Evolutionary conservation across 2,329 filamentous ascomycete species (phyloP), one percentile per base, ranked within the genome.

Genomic region (Myriosclerotinia duriaeana): DNA sequence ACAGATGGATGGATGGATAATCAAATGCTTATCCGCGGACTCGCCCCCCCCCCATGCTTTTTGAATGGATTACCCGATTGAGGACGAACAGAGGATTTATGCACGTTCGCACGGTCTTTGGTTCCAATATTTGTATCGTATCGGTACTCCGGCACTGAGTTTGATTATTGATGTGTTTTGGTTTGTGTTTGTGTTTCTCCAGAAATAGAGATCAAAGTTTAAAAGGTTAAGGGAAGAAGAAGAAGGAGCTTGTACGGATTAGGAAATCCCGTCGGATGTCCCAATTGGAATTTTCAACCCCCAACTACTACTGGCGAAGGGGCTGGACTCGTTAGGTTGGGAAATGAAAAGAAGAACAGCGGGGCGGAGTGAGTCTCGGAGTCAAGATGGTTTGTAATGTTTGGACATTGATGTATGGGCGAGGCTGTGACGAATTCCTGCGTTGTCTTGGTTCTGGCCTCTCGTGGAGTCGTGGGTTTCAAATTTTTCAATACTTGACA

Each of bases 321-420:
- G 30, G 30, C 42, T 60, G 44, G 30, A 50, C 44, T 52, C 30
- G 44, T 60, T 48, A 36, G 58, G 44, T 20, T 60, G 42, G 42
- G 30, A 60, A 48, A 60, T 60, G 30, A 34, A n/a, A 48, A 48
- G 30, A 48, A 48, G 42, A 48, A 20, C 9, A 22, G 56, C 56
- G 56, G 56, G 44, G 42, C 44, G 42, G 42, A 50, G 34, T 60
- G 56, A 46, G 38, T 58, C 54, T 58, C 54, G 38, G 38, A 42
- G 22, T 17, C 30, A 20, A 38, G 44, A 50, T 50, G 58, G 58
- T 50, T 60, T 60, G 14, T 60, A 50, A 64, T 56, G 61, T 64
- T 56, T 56, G 36, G 53, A 64, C 53, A 46, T 66, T 30, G 65
- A 54, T 56, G 42, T 42, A 63, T 55, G 65, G 53, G 40, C 64